A percentile compares a stretch with the other conserved stretches of the same genome.
Evolutionary conservation across 129 eudicot species (phyloP).

Genomic region (Lactuca saligna): DNA sequence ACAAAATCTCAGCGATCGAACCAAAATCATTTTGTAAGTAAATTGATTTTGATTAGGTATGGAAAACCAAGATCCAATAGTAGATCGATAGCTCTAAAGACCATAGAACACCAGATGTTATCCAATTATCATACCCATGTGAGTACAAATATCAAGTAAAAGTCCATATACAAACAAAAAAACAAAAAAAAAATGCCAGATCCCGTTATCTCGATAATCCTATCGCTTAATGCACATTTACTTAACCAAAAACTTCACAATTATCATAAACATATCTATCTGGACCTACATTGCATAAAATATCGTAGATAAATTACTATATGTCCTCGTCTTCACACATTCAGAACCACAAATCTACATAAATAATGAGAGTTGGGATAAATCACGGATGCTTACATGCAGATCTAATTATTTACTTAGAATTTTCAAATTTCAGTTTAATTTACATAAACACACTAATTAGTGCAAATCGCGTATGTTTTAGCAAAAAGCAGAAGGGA

Average conservation of each 20-base stretch:
- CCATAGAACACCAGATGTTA: constrained; percentile 19
- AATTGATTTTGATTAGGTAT: background rate
- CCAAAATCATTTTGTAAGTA: constrained; percentile 15
- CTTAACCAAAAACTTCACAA: background rate
- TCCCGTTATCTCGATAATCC: constrained; percentile 13
- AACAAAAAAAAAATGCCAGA: background rate
- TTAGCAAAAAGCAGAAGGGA: constrained; percentile 2
- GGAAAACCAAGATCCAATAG: constrained; percentile 18
- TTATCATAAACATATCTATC: background rate
- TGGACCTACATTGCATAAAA: constrained; percentile 11
- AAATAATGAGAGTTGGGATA: background rate
- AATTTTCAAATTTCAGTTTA: background rate
- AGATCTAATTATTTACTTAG: background rate
- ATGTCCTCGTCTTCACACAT: background rate
- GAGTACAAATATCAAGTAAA: constrained; percentile 4
- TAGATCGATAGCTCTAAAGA: constrained; percentile 14
- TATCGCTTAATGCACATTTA: background rate
- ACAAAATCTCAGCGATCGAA: constrained; percentile 8
- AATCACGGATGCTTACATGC: constrained; percentile 13
- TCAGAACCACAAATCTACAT: background rate
- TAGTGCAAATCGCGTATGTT: background rate
- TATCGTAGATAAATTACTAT: background rate
- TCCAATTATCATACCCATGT: constrained; percentile 8
- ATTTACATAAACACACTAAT: background rate
- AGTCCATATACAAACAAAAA: constrained; percentile 6